phyloP scores from a whole-genome alignment of 345 rosid genomes.

The Aurinia saxatilis region DNA sequence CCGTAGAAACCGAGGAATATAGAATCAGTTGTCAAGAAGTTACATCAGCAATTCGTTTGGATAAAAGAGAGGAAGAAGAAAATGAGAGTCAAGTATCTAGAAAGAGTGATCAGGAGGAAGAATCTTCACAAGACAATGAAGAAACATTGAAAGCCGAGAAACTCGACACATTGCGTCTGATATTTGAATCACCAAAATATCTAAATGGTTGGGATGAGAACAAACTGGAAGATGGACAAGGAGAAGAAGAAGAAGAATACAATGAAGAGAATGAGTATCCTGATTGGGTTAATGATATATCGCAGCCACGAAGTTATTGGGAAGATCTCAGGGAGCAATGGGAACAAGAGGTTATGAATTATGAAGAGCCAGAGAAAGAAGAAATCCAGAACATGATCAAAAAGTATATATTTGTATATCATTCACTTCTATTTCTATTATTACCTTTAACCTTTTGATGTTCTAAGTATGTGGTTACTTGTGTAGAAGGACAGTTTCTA shows the following conservation, averaged over 20 bases:
- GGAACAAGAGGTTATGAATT: conserved; percentile 45
- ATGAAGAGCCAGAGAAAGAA: conserved; percentile 33
- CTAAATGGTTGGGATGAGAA: not conserved
- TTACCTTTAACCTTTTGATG: not conserved
- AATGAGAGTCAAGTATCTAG: not conserved
- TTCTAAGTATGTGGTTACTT: not conserved
- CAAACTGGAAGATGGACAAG: conserved; percentile 6
- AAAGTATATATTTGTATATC: conserved; percentile 31
- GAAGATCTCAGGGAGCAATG: conserved; percentile 49
- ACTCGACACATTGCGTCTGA: not conserved
- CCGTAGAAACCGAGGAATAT: conserved; percentile 1
- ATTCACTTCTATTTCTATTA: not conserved
- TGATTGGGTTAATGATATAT: conserved; percentile 55
- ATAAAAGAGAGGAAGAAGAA: not conserved
- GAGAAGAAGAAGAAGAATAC: not conserved
- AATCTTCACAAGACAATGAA: not conserved
- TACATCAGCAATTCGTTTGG: not conserved
- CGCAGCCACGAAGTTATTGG: conserved; percentile 77
- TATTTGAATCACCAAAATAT: not conserved
- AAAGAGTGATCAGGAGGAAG: not conserved
- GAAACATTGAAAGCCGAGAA: not conserved
- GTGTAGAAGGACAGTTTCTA: conserved; percentile 62
- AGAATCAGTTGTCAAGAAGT: not conserved
- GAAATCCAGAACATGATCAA: conserved; percentile 52
- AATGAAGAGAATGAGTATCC: conserved; percentile 13